phyloP scores from a whole-genome alignment of 2,329 filamentous ascomycete species.

The Claviceps arundinis region DNA sequence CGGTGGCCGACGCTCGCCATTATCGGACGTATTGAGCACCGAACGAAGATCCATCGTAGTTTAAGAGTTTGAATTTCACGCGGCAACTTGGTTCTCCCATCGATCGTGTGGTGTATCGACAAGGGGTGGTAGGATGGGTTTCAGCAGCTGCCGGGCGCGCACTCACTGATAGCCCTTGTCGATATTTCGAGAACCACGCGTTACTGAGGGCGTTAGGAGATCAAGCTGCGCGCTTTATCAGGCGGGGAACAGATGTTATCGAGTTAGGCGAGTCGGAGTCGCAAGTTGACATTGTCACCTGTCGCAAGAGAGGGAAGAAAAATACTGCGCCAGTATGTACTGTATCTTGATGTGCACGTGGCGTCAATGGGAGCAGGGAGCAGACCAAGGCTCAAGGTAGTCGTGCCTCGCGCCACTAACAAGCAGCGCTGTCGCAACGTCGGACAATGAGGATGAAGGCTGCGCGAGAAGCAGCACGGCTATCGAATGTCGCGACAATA shows the following conservation, averaged over 20 bases:
- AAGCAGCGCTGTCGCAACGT: background rate
- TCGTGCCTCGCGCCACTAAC: background rate
- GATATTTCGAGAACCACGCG: background rate
- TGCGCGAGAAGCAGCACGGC: background rate
- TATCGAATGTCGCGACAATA: background rate
- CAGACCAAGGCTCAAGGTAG: constrained; percentile 1
- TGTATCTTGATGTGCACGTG: background rate
- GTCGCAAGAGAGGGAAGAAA: constrained; percentile 1
- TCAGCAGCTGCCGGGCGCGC: background rate
- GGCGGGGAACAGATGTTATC: constrained; percentile 8
- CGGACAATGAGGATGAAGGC: background rate
- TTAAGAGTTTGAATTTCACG: background rate
- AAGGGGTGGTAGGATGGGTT: background rate
- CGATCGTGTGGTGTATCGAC: background rate
- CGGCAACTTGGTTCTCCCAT: background rate
- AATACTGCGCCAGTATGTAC: background rate
- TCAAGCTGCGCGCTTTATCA: constrained; percentile 5
- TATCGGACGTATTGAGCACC: constrained; percentile 41
- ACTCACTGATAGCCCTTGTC: background rate
- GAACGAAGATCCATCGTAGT: constrained; percentile 37
- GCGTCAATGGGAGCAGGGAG: constrained; percentile 1
- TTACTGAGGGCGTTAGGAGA: background rate
- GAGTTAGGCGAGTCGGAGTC: constrained; percentile 10
- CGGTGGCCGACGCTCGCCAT: constrained; percentile 24
- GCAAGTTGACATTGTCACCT: constrained; percentile 14